A percentile compares a stretch with the other conserved stretches of the same genome.
Evolutionary conservation across 1,284 basidiomycete species (phyloP).

Genomic region (Fomitiporia mediterranea): DNA sequence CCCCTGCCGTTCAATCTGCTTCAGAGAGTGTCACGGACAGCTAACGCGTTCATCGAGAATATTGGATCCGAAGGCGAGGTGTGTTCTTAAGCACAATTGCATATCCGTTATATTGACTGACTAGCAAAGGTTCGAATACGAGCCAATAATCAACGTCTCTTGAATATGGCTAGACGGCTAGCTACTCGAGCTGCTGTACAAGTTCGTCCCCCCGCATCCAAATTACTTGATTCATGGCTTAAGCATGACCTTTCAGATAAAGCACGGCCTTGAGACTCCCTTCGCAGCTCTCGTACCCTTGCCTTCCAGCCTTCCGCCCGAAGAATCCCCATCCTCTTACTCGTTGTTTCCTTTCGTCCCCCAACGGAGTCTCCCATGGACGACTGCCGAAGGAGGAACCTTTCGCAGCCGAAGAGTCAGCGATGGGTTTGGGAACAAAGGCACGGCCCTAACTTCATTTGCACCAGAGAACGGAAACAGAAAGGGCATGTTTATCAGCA

Average conservation of each 20-base stretch:
- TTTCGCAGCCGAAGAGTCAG: conserved; percentile 59
- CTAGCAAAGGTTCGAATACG: conserved; percentile 48
- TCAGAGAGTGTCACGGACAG: conserved; percentile 60
- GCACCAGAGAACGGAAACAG: conserved; percentile 37
- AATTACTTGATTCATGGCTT: neutral
- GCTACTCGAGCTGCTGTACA: conserved; percentile 46
- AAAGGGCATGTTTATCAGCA: conserved; percentile 31
- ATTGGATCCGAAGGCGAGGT: conserved; percentile 44
- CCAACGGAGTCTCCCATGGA: conserved; percentile 45
- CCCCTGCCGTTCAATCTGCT: conserved; percentile 42
- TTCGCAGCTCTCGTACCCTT: conserved; percentile 38
- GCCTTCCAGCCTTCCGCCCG: conserved; percentile 27
- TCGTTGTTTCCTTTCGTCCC: conserved; percentile 61
- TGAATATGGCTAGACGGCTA: conserved; percentile 47
- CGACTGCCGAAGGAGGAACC: conserved; percentile 37
- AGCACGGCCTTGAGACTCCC: conserved; percentile 24
- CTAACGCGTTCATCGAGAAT: conserved; percentile 57
- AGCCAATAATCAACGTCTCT: conserved; percentile 39
- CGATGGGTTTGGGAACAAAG: conserved; percentile 46
- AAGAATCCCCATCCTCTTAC: conserved; percentile 37
- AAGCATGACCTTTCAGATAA: conserved; percentile 22
- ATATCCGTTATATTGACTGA: conserved; percentile 3
- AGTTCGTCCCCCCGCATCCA: conserved; percentile 43
- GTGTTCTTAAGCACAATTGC: too few relatives aligned
- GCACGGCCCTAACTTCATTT: conserved; percentile 31